Evolutionary conservation across 2,329 filamentous ascomycete species (phyloP).

Genomic region (Venturia carpophila): DNA sequence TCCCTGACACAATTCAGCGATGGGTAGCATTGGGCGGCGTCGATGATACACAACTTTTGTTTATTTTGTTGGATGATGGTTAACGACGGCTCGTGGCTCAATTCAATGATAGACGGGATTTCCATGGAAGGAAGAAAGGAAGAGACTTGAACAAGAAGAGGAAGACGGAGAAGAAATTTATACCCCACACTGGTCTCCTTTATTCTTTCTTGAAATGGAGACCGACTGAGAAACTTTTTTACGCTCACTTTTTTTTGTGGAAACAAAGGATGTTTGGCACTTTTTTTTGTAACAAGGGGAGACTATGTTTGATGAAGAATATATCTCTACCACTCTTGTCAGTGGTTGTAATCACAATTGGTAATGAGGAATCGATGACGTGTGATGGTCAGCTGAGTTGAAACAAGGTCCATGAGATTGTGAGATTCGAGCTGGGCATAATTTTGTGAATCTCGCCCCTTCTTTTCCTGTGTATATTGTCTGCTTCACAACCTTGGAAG

Average conservation of each 20-base stretch:
- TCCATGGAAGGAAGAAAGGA: not conserved
- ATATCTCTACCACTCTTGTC: no score
- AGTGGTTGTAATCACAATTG: not conserved
- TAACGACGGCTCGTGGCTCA: not conserved
- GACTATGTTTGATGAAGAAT: not conserved
- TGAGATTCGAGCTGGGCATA: no score
- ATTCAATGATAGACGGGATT: not conserved
- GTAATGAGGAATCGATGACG: no score
- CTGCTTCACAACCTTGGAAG: no score
- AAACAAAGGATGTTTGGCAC: not conserved
- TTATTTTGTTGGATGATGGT: constrained; percentile 11
- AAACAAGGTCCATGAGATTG: no score
- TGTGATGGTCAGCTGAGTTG: no score
- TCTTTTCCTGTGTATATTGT: no score
- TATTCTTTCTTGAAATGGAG: not conserved
- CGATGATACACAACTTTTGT: not conserved
- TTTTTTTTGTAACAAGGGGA: not conserved
- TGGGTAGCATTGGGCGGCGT: not conserved
- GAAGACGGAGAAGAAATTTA: not conserved
- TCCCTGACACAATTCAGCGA: not conserved
- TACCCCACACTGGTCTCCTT: constrained; percentile 8
- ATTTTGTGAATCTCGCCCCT: no score
- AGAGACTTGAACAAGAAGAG: not conserved
- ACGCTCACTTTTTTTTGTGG: not conserved
- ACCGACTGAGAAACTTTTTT: not conserved